Base-by-base conservation (phyloP, 2,329 filamentous ascomycete species). In the Ascochyta clinopodiicola region DNA sequence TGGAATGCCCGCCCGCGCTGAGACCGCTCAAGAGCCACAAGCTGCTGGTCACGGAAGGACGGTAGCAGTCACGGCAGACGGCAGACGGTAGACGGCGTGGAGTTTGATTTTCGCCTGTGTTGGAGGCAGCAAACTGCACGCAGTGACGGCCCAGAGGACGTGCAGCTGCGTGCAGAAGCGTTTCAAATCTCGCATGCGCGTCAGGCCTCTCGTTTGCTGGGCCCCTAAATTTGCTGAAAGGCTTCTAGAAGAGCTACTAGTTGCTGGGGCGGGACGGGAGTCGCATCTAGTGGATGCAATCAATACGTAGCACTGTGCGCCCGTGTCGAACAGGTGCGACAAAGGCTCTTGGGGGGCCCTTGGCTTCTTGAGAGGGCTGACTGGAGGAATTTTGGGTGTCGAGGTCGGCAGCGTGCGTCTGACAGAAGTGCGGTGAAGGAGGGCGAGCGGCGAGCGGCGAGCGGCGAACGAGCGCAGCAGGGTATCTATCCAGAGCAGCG, bases 231-330 rank as follows among this genome's bases (percentile, higher is more conserved):
- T 64, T 74, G 72, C 67, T 55, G 66, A 62, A 65, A 57, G 54
- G 59, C 71, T 76, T 76, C 73, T 75, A 72, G 73, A 76, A 76
- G 61, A 61, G 63, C 46, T 60, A 66, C 69, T 70, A 73, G 69
- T 65, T 61, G 63, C 51, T 56, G 35, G 51, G 39, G 59, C 66
- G 61, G 59, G 63, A 67, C 63, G 58, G 64, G 61, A 62, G 57
- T 60, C 56, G 62, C 60, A 57, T 64, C 60, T 62, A 61, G 59
- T 52, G 56, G 61, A 46, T 44, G 43, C 50, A 62, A 57, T 32
- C 50, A 56, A 53, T 34, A 34, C 35, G 61, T 61, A 56, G 60
- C 57, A 62, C 60, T 56, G 62, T 55, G 53, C 57, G 55, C 54
- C 57, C 57, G 63, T 60, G 68, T 65, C 64, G 59, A 68, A 64